Percentiles rank a stretch among this genome's conserved stretches.
These are phyloP conservation scores for Sporothrix brunneoviolacea DNA, from an alignment of 2,329 filamentous ascomycete genomes.

Conservation along the genomic window DNA sequence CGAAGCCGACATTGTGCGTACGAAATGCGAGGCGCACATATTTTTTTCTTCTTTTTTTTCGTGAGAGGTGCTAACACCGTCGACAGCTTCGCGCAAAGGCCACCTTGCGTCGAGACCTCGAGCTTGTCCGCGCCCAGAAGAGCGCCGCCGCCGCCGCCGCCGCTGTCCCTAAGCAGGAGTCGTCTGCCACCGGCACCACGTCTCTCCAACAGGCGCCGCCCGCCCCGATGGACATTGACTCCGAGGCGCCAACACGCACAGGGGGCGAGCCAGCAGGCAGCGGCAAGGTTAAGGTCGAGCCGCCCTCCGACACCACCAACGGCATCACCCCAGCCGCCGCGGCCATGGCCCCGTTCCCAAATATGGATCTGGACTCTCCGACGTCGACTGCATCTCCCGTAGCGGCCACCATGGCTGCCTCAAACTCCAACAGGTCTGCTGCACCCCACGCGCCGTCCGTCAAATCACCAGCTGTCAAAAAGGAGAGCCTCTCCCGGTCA, in stretches of 20 bases:
- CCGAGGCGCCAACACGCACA: slow-evolving; percentile 8
- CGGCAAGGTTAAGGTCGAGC: slow-evolving; percentile 32
- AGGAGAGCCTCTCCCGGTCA: slow-evolving; percentile 20
- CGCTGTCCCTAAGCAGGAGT: background rate
- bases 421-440: background rate
- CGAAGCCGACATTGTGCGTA: slow-evolving; percentile 51
- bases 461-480: slow-evolving; percentile 8
- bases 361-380: slow-evolving; percentile 45
- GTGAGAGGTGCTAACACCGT: background rate
- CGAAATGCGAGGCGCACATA: too few relatives aligned
- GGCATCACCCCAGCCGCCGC: background rate
- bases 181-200: slow-evolving; percentile 4
- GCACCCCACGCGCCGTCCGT: background rate
- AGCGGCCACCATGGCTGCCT: background rate
- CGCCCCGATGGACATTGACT: slow-evolving; percentile 27
- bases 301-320: slow-evolving; percentile 17
- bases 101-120: slow-evolving; percentile 48
- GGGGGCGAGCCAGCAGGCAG: background rate
- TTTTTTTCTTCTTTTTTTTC: too few relatives aligned
- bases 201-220: slow-evolving; percentile 19
- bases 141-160: slow-evolving; percentile 21
- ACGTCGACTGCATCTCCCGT: background rate
- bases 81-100: slow-evolving; percentile 46
- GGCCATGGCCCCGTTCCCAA: slow-evolving; percentile 45
- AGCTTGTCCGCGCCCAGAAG: slow-evolving; percentile 29